Conservation (phyloP, 2,329 filamentous ascomycete genomes). For the Sporothrix luriei region DNA sequence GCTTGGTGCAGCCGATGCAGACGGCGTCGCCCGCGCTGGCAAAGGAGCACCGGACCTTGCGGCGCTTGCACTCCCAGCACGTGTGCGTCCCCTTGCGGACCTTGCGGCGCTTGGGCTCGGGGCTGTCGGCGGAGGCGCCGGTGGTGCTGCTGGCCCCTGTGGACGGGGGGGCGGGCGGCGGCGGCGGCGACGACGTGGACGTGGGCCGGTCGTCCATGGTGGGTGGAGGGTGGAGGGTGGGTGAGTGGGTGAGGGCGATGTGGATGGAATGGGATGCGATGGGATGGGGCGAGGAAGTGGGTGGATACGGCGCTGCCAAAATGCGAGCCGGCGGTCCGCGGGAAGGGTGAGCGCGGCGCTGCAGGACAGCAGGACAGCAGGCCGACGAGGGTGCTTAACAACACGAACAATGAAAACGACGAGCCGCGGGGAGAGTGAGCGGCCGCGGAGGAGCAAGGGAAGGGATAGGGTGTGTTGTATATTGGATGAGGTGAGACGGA, state of each 20-base stretch:
- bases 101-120: slow-evolving; percentile 30
- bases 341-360: neutral
- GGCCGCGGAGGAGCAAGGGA: too few relatives aligned
- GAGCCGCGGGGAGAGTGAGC: too few relatives aligned
- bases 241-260: neutral
- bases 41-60: slow-evolving; percentile 57
- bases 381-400: too few relatives aligned
- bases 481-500: too few relatives aligned
- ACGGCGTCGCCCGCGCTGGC: slow-evolving; percentile 40
- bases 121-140: neutral
- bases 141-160: neutral
- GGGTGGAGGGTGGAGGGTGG: neutral
- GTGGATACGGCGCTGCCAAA: neutral
- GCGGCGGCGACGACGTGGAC: neutral
- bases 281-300: neutral
- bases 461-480: too few relatives aligned
- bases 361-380: too few relatives aligned
- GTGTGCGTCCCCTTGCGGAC: slow-evolving; percentile 48
- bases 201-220: slow-evolving; percentile 5
- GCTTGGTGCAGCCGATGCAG: slow-evolving; percentile 52
- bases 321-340: neutral
- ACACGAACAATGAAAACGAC: too few relatives aligned
- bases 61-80: slow-evolving; percentile 61
- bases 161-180: neutral
- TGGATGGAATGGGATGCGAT: neutral